Evolutionary conservation across 139 green algal genomes (phyloP), one percentile per base, ranked within the genome.

Genomic region (Dunaliella primolecta): DNA sequence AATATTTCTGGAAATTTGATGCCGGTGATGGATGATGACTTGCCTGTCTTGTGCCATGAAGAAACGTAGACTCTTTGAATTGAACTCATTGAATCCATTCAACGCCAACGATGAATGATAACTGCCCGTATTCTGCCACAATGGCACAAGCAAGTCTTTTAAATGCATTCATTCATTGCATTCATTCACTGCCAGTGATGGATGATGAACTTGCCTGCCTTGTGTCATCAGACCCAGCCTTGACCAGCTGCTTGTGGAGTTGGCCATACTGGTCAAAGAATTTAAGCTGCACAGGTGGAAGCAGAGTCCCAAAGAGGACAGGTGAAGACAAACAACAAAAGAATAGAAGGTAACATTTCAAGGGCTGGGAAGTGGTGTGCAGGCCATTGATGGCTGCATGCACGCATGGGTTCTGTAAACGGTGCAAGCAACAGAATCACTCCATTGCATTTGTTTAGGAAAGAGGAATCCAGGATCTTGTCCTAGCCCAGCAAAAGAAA

Each of bases 191-290:
- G 2, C 11, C 71, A 77, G n/a, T 64, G 7, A 64, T 64, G 15
- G 15, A 64, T 25, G 46, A 7, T 64, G 46, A 64, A 38, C 72
- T 0, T 57, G 75, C 93, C 88, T 96, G 93, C 2, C 94, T 88
- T 34, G 97, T 75, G 87, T 97, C 94, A 81, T 97, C 94, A 79
- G 93, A 94, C 2, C 94, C 94, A 33, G 86, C 91, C 88, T 97
- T 97, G 31, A 93, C 91, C 64, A 95, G 88, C 83, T 91, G 87
- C 80, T 83, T 84, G 71, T 90, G 87, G 31, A 78, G 27, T 21
- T 3, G 27, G 27, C 91, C 88, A 24, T 38, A 33, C 24, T 30
- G 83, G 85, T 92, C 89, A 30, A 84, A 83, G 27, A 36, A 30
- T 24, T 33, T 29, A 30, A 89, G 34, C 85, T 85, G 34, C n/a